Evolutionary conservation across 2,329 filamentous ascomycete species (phyloP).

Genomic region (Herpotrichia juniperi): DNA sequence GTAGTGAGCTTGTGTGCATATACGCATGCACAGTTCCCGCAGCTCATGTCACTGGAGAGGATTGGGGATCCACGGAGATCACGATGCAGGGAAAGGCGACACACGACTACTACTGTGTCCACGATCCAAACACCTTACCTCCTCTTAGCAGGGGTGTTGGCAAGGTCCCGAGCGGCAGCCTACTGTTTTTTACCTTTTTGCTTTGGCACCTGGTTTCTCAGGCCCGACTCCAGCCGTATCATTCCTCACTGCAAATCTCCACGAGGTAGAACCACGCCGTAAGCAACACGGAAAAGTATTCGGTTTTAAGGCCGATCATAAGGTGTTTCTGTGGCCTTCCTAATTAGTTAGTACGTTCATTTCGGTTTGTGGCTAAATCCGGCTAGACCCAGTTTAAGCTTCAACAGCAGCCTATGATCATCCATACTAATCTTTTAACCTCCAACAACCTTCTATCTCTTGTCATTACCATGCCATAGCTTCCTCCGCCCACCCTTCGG

Average conservation of each 20-base stretch:
- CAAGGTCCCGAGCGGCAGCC: not conserved
- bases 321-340: conserved; percentile 19
- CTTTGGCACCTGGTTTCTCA: not conserved
- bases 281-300: not conserved
- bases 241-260: not conserved
- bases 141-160: not conserved
- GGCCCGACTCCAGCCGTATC: not conserved
- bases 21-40: not conserved
- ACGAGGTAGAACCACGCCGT: not conserved
- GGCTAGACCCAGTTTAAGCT: conserved; percentile 21
- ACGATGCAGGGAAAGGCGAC: conserved; percentile 4
- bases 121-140: conserved; percentile 1
- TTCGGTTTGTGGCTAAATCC: conserved; percentile 23
- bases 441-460: conserved; percentile 6
- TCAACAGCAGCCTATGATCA: conserved; percentile 1
- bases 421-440: conserved; percentile 5
- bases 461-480: not conserved
- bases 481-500: not conserved
- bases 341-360: conserved; percentile 18
- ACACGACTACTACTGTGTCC: not conserved
- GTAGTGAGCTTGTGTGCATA: too few species aligned
- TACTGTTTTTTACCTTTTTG: too few species aligned
- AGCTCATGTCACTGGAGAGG: not conserved
- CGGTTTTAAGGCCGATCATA: not conserved
- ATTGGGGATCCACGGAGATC: conserved; percentile 6